phyloP scores from a whole-genome alignment of 768 basidiomycete species.

The Mycena belliarum region DNA sequence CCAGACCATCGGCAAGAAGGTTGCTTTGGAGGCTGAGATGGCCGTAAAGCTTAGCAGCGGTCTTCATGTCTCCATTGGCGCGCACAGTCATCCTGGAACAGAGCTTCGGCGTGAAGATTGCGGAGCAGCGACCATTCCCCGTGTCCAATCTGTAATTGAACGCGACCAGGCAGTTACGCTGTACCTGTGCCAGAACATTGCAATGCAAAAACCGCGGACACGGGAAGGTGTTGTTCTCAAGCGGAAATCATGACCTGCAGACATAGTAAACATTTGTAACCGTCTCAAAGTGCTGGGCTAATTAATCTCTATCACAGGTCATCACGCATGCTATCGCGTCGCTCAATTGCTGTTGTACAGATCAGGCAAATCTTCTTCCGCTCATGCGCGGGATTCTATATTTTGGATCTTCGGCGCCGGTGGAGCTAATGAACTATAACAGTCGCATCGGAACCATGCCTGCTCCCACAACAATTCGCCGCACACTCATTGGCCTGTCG shows the following conservation, averaged over 20 bases:
- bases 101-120: neutral
- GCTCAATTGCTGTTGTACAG: constrained; percentile 18
- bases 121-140: neutral
- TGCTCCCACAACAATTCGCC: neutral
- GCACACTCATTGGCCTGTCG: neutral
- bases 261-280: neutral
- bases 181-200: neutral
- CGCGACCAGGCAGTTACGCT: neutral
- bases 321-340: constrained; percentile 13
- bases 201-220: constrained; percentile 1
- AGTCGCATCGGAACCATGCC: constrained; percentile 3
- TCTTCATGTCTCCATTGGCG: constrained; percentile 1
- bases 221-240: neutral
- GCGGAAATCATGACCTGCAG: neutral
- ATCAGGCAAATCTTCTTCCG: constrained; percentile 24
- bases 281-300: neutral
- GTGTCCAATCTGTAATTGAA: neutral
- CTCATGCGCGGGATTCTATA: constrained; percentile 21
- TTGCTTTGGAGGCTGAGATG: neutral
- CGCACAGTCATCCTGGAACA: neutral
- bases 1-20: constrained; percentile 2
- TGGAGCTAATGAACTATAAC: constrained; percentile 19
- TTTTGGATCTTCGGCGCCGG: constrained; percentile 21
- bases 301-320: neutral
- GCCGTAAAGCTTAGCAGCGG: constrained; percentile 1